Evolutionary conservation across 2,329 filamentous ascomycete genomes (phyloP).

Genomic region (Talaromyces sp.): DNA sequence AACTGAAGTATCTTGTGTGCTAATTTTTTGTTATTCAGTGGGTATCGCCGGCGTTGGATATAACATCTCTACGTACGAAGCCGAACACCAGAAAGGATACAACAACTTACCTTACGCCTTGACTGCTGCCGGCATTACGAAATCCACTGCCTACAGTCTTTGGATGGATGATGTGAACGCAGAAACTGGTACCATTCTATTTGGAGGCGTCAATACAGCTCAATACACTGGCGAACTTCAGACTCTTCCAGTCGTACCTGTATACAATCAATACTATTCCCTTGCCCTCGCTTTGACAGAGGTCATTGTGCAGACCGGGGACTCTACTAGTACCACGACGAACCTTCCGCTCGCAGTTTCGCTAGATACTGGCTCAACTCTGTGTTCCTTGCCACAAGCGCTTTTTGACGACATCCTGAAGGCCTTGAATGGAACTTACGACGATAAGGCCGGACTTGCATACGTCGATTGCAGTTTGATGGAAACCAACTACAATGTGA

Average conservation of each 20-base stretch:
- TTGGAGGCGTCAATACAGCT: conserved; percentile 71
- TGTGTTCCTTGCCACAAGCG: conserved; percentile 62
- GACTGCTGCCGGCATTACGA: conserved; percentile 56
- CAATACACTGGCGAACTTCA: conserved; percentile 66
- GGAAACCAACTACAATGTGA: conserved; percentile 43
- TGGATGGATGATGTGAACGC: conserved; percentile 56
- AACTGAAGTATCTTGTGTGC: not conserved
- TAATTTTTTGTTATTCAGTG: conserved; percentile 38
- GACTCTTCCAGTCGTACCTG: conserved; percentile 58
- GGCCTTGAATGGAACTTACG: conserved; percentile 37
- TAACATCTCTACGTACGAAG: conserved; percentile 62
- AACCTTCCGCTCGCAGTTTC: conserved; percentile 56
- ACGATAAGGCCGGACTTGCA: conserved; percentile 45
- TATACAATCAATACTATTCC: conserved; percentile 50
- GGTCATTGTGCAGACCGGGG: conserved; percentile 39
- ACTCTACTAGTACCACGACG: conserved; percentile 20
- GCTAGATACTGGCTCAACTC: conserved; percentile 67
- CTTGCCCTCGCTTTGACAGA: conserved; percentile 61
- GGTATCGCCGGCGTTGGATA: conserved; percentile 84
- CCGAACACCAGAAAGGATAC: conserved; percentile 50
- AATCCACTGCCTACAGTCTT: conserved; percentile 53
- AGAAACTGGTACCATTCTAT: conserved; percentile 63
- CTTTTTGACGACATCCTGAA: conserved; percentile 51
- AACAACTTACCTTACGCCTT: conserved; percentile 64
- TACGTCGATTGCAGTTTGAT: conserved; percentile 48